Conservation (phyloP, 306 rosid genomes). For the Pyrus communis region DNA sequence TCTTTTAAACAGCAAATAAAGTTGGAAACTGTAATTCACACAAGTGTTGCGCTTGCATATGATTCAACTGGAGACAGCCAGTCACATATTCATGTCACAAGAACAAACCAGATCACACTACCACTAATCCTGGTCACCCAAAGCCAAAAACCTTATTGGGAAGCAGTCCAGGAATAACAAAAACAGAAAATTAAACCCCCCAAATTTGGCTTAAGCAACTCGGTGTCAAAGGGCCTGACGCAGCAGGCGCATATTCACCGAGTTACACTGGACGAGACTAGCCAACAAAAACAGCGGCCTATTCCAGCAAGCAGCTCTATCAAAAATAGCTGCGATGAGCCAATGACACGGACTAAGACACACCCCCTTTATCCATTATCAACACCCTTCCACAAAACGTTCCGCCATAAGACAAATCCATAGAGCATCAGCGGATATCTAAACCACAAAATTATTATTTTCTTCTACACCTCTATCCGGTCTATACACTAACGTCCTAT, state of each 20-base stretch:
- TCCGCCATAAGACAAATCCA: constrained; percentile 11
- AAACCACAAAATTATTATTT: background rate
- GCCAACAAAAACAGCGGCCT: constrained; percentile 57
- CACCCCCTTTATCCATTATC: constrained; percentile 11
- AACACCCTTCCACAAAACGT: constrained; percentile 24
- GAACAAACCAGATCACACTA: constrained; percentile 2
- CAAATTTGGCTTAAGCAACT: constrained; percentile 18
- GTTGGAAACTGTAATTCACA: background rate
- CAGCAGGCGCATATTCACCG: background rate
- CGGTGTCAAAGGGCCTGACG: background rate
- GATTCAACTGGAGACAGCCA: background rate
- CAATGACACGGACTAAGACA: constrained; percentile 24
- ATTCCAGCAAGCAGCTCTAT: constrained; percentile 48
- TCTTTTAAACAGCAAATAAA: no score
- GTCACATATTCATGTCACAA: background rate
- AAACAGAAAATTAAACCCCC: background rate
- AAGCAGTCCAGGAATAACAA: constrained; percentile 10
- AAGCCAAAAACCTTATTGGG: constrained; percentile 47
- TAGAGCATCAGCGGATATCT: constrained; percentile 25
- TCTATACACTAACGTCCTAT: constrained; percentile 35
- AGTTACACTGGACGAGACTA: constrained; percentile 33
- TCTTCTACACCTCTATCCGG: constrained; percentile 19
- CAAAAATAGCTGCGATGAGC: constrained; percentile 24
- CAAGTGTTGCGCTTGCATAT: background rate
- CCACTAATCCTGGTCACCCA: constrained; percentile 27